Evolutionary conservation across 2,329 filamentous ascomycete genomes (phyloP).

Genomic region (Xylariaceae sp.): DNA sequence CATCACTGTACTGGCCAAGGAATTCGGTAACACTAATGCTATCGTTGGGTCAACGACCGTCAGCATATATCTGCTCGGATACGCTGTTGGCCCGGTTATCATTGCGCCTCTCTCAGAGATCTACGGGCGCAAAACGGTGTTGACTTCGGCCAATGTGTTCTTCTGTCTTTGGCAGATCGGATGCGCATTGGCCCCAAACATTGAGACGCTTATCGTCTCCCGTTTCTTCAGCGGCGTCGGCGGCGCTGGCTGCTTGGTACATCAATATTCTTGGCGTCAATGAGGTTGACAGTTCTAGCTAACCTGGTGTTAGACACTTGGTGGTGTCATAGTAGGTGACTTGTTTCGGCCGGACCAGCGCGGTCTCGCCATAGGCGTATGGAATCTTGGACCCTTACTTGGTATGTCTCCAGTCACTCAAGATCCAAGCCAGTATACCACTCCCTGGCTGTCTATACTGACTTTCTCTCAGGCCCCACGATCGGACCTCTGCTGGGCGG

Average conservation of each 20-base stretch:
- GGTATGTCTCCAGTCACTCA: too few relatives aligned
- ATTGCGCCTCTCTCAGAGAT: conserved; percentile 65
- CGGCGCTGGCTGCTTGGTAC: conserved; percentile 54
- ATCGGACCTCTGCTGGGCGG: conserved; percentile 54
- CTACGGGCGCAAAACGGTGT: conserved; percentile 63
- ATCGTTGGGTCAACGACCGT: conserved; percentile 58
- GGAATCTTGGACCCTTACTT: conserved; percentile 43
- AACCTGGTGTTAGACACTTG: conserved; percentile 29
- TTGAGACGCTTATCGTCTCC: conserved; percentile 61
- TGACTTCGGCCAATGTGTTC: conserved; percentile 58
- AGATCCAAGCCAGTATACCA: too few relatives aligned
- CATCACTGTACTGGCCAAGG: conserved; percentile 48
- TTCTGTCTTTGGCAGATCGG: conserved; percentile 68
- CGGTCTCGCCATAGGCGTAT: conserved; percentile 47
- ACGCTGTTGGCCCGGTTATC: conserved; percentile 60
- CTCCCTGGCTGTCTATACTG: background rate
- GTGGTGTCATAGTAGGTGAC: conserved; percentile 59
- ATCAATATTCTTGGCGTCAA: too few relatives aligned
- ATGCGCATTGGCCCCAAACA: conserved; percentile 61
- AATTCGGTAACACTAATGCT: conserved; percentile 48
- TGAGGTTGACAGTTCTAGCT: too few relatives aligned
- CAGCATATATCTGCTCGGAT: conserved; percentile 64
- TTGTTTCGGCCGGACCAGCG: conserved; percentile 52
- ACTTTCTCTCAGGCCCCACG: conserved; percentile 43
- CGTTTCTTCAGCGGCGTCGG: conserved; percentile 63